Base-by-base conservation (phyloP, 2,329 filamentous ascomycete species). In the Xylariaceae sp. region DNA sequence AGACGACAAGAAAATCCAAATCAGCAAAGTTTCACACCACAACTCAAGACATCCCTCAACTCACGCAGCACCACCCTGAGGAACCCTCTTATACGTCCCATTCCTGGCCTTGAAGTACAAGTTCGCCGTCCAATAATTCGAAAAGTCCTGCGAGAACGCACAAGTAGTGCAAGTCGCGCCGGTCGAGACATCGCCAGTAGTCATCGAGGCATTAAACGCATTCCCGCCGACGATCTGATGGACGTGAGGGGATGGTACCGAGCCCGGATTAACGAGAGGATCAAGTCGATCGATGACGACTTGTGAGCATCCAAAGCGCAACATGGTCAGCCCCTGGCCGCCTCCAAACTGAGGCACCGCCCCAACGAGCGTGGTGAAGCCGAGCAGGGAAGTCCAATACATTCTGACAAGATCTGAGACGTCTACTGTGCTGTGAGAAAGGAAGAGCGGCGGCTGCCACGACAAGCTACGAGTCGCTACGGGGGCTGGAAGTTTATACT, bases 151-250 rank as follows among this genome's bases (percentile, higher is more conserved):
- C 62, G 58, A 61, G 69, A 64, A 63, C 49, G 47, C 63, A 56
- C 71, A 74, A 1, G 62, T 73, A 0, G 71, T 74, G 64, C 71
- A 74, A 36, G 58, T 66, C 5, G 76, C 75, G 39, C 63, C 45
- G 50, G 50, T 39, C 32, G 64, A 52, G 44, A 68, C 58, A 45
- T 68, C 65, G 38, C 58, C 61, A 12, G 64, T 65, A 15, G 66
- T 66, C 71, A 74, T 73, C 35, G 70, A 65, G 1, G 68, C 66
- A 53, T 73, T 73, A 66, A 74, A 74, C 2, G 66, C 66, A 53
- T 74, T 71, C 9, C 70, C 71, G 46, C 82, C 80, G 48, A 78
- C 73, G 49, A 83, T 76, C 44, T 76, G 78, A 61, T 83, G 81
- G 9, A 80, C 71, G 64, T 83, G 80, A 6, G 68, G 65, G 5